phyloP scores from a whole-genome alignment of 2,329 filamentous ascomycete genomes.

The Periconia sp. region DNA sequence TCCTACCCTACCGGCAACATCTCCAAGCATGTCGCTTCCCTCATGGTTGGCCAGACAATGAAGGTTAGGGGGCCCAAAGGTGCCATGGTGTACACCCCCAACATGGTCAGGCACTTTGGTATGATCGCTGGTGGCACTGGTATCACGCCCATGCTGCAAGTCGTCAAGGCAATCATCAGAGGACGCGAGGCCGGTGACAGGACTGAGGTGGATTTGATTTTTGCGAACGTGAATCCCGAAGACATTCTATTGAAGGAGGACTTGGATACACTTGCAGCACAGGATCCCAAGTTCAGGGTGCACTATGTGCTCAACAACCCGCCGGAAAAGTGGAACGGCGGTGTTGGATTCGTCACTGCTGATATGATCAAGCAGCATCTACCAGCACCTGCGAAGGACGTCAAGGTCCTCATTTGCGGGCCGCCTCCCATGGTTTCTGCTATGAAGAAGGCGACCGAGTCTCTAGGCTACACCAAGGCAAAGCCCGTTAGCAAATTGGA shows the following conservation, averaged over 20 bases:
- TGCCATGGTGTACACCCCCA: conserved; percentile 95
- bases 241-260: conserved; percentile 95
- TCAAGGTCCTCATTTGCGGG: conserved; percentile 94
- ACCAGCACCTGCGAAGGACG: conserved; percentile 80
- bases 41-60: conserved; percentile 80
- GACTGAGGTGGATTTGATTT: conserved; percentile 92
- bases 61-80: conserved; percentile 94
- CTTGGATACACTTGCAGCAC: conserved; percentile 75
- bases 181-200: conserved; percentile 76
- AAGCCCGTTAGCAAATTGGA: conserved; percentile 95
- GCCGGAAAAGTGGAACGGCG: conserved; percentile 87
- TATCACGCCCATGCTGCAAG: conserved; percentile 98
- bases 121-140: conserved; percentile 98
- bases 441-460: conserved; percentile 94
- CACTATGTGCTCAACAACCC: conserved; percentile 98
- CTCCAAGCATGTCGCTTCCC: conserved; percentile 85
- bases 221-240: conserved; percentile 91
- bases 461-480: conserved; percentile 89
- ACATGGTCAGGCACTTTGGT: conserved; percentile 94
- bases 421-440: conserved; percentile 96
- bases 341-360: conserved; percentile 90
- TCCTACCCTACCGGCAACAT: conserved; percentile 98
- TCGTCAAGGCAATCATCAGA: conserved; percentile 87
- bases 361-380: conserved; percentile 94
- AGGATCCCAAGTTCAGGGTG: conserved; percentile 83